phyloP scores from a whole-genome alignment of 768 basidiomycete genomes.

The Lactarius indigo region DNA sequence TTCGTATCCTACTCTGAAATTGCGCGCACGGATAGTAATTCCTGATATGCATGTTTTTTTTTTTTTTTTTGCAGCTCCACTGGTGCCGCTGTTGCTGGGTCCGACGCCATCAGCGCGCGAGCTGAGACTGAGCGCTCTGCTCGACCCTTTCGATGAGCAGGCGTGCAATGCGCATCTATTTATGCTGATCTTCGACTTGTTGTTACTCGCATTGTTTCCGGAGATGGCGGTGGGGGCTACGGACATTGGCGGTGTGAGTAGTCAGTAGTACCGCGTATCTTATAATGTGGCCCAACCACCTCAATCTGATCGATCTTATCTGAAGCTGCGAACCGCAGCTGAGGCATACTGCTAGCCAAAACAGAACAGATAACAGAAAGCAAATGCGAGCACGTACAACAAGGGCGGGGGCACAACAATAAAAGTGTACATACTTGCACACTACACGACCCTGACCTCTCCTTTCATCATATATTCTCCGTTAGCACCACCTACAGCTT shows the following conservation, averaged over 20 bases:
- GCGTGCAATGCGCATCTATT: slow-evolving; percentile 79
- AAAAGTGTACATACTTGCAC: slow-evolving; percentile 6
- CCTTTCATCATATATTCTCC: slow-evolving; percentile 5
- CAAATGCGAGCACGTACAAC: slow-evolving; percentile 14
- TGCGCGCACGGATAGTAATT: background rate
- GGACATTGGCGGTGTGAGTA: slow-evolving; percentile 2
- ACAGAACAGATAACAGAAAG: slow-evolving; percentile 2
- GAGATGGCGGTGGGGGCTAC: slow-evolving; percentile 51
- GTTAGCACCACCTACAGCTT: slow-evolving; percentile 42
- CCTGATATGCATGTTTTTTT: background rate
- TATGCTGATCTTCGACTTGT: slow-evolving; percentile 67
- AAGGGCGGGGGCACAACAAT: slow-evolving; percentile 5
- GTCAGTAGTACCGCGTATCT: background rate
- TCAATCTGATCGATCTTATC: background rate
- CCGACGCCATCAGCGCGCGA: slow-evolving; percentile 38
- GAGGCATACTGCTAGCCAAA: slow-evolving; percentile 1
- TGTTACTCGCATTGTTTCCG: slow-evolving; percentile 72
- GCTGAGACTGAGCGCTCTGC: slow-evolving; percentile 46
- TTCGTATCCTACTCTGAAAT: slow-evolving; percentile 26
- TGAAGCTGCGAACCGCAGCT: background rate
- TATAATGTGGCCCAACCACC: background rate
- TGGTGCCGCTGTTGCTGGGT: slow-evolving; percentile 54
- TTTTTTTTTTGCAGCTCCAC: slow-evolving; percentile 31
- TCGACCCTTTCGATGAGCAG: slow-evolving; percentile 58
- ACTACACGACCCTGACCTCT: background rate